Evolutionary conservation across 2,329 filamentous ascomycete genomes (phyloP), one percentile per base, ranked within the genome.

Genomic region (Alternaria brassicicola): DNA sequence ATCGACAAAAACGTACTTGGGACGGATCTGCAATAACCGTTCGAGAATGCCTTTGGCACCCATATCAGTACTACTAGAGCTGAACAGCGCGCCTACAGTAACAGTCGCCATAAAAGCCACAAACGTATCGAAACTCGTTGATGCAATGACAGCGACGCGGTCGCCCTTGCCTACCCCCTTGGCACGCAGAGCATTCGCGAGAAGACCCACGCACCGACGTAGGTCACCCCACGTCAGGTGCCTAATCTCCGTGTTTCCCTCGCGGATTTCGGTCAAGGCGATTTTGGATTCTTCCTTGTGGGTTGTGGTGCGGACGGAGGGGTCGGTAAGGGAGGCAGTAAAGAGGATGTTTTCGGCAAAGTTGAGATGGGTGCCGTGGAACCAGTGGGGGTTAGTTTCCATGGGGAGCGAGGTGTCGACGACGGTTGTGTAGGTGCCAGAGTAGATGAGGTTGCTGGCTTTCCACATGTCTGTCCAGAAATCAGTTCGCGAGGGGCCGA

Each of bases 291-390:
- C 90, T 63, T 91, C 89, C 74, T 95, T 95, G 60, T 86, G 80
- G 4, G 73, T 65, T 0, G 80, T 90, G 7, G 82, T 81, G 4
- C 81, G 79, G 23, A 80, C 70, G 2, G 79, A 82, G 0, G 79
- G 74, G 9, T 81, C 70, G n/a, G 78, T 73, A 0, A 77, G 69
- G 2, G 77, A 71, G 3, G 74, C 73, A 1, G 84, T 84, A 79
- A 86, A 93, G 25, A 96, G 85, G 25, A 92, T 77, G 71, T 95
- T 96, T 78, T 96, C 91, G 5, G 91, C 89, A 72, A 88, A 94
- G 70, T 93, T 96, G 66, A 95, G 76, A 5, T 81, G 78, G 1
- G 93, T 83, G 28, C 92, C 92, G 1, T 86, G 79, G 74, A 95
- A 96, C 92, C 92, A 96, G 38, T 81, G 78, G 0, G 92, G 92